Evolutionary conservation across 306 rosid species (phyloP), one percentile per base, ranked within the genome.

Genomic region (Fragaria iinumae): DNA sequence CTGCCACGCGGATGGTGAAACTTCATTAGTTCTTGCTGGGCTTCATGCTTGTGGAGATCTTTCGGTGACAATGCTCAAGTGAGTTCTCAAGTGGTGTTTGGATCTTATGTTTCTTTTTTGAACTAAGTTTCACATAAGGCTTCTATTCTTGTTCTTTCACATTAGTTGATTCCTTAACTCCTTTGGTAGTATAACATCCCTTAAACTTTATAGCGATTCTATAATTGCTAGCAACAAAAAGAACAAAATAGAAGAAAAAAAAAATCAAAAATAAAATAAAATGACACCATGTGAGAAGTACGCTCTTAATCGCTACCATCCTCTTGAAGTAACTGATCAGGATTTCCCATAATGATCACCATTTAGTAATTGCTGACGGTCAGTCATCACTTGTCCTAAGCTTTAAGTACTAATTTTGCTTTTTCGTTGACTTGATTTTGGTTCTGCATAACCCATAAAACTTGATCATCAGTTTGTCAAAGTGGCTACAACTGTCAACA

Each of bases 31-130:
- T 80, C 93, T 94, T 80, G 96, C 95, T 70, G 98, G 98, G 48
- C 97, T 95, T 85, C 98, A 95, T 87, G 97, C 98, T 77, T 94
- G 97, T 69, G 98, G 98, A 52, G 98, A 92, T 86, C 97, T 94
- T 79, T 92, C 98, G 2, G 95, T 89, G 55, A 92, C 86, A 52
- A 92, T 92, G 93, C 92, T 92, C 69, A 91, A 87, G 98, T 90
- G 69, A 91, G 96, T 82, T 77, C 59, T 48, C 72, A 75, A 76
- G 63, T 72, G 36, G 76, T 67, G 21, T 77, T 45, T 44, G 32
- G 41, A 56, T 10, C 67, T 41, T 70, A 66, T 80, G 67, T 53
- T 62, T 80, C 50, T 20, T 75, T 41, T 39, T 5, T 71, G 27
- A 11, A 71, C 11, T 66, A 44, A 73, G 57, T 62, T 32, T 62